phyloP scores from a whole-genome alignment of 257 asterid species.

The Petunia axillaris region DNA sequence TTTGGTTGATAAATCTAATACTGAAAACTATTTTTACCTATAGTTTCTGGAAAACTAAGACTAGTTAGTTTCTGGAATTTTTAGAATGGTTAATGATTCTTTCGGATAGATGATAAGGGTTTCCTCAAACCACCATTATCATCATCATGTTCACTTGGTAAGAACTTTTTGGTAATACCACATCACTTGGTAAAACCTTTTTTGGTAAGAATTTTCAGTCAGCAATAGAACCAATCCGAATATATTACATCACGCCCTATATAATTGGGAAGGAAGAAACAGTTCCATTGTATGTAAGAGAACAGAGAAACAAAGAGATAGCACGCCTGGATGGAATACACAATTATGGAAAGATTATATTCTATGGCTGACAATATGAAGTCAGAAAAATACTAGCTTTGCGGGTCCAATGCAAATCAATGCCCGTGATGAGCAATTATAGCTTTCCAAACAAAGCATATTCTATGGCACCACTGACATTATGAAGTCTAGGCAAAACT shows the following conservation, averaged over 20 bases:
- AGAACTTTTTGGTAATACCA: too few species aligned
- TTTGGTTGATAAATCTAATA: neutral
- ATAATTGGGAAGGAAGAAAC: neutral
- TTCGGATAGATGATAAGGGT: neutral
- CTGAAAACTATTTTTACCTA: neutral
- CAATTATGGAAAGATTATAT: neutral
- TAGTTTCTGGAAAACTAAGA: neutral
- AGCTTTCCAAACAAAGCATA: conserved; percentile 11
- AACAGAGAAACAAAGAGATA: neutral
- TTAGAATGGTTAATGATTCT: neutral
- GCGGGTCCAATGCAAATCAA: conserved; percentile 1
- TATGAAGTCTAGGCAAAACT: neutral
- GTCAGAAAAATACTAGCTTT: neutral
- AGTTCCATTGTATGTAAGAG: neutral
- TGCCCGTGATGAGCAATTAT: neutral
- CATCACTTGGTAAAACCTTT: neutral
- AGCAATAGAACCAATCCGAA: neutral
- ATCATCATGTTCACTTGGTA: neutral
- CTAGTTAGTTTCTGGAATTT: neutral
- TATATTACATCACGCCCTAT: neutral
- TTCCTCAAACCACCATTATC: neutral
- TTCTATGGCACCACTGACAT: conserved; percentile 12
- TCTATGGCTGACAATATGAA: neutral
- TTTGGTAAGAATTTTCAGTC: neutral
- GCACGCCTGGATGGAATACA: neutral